A percentile compares a stretch with the other conserved stretches of the same genome.
Conservation (phyloP, 306 rosid genomes). For the Gleditsia sinensis region DNA sequence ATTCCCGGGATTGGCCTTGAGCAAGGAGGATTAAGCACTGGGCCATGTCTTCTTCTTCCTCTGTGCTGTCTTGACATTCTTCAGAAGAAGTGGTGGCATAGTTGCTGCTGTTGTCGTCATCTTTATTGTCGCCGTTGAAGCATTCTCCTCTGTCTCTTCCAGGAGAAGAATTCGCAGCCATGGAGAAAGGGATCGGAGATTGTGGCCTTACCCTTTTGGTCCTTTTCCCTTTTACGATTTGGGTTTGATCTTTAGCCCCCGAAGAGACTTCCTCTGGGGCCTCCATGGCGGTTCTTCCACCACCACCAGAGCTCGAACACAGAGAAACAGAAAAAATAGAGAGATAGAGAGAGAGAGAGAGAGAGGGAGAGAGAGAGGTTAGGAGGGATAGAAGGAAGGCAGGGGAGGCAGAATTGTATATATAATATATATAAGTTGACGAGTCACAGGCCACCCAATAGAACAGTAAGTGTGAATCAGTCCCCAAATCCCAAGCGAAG, state of each 20-base stretch:
- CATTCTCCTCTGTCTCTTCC: no score
- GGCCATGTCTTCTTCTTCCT: conserved; percentile 21
- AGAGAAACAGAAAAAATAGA: not conserved
- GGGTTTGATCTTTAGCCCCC: conserved; percentile 54
- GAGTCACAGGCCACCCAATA: no score
- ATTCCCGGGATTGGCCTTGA: conserved; percentile 6
- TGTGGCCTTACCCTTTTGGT: conserved; percentile 88
- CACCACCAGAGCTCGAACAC: not conserved
- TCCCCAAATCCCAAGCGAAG: no score
- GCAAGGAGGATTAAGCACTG: conserved; percentile 17
- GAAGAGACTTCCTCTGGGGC: conserved; percentile 50
- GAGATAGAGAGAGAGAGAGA: not conserved
- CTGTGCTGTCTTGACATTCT: conserved; percentile 11
- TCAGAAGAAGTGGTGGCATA: not conserved
- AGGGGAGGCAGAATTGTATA: not conserved
- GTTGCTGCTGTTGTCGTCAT: not conserved
- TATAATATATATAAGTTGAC: not conserved
- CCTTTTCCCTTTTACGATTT: conserved; percentile 74
- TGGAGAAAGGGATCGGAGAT: conserved; percentile 60
- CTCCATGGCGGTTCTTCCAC: not conserved
- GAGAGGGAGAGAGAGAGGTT: no score
- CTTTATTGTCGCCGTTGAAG: no score
- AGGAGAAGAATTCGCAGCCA: no score
- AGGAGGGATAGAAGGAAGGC: not conserved
- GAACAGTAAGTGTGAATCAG: no score